Evolutionary conservation across 257 asterid genomes (phyloP).

Genomic region (Fraxinus pennsylvanica): DNA sequence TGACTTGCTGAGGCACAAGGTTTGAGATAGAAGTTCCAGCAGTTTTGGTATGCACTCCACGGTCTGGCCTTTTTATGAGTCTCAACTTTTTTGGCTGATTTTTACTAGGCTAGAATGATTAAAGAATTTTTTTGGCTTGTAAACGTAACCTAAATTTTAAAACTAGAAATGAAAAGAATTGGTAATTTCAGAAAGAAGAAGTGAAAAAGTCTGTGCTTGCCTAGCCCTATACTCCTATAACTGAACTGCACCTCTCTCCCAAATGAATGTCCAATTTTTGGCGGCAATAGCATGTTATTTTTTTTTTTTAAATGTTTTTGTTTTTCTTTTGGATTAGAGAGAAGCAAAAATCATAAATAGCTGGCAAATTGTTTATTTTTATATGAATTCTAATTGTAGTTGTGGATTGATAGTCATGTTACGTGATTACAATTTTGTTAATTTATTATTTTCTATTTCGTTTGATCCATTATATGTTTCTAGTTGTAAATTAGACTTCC

Average conservation of each 20-base stretch:
- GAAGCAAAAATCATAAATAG: not conserved
- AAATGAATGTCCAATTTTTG: not conserved
- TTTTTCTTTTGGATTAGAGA: not conserved
- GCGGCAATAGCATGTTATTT: not conserved
- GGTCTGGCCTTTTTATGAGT: too few relatives aligned
- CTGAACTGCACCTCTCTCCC: not conserved
- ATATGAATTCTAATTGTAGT: not conserved
- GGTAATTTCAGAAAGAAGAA: not conserved
- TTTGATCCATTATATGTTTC: not conserved
- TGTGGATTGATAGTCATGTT: not conserved
- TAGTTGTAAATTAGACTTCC: not conserved
- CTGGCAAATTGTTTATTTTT: not conserved
- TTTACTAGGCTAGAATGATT: too few relatives aligned
- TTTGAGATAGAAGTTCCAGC: too few relatives aligned
- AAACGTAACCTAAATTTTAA: not conserved
- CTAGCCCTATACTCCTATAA: not conserved
- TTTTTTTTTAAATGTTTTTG: not conserved
- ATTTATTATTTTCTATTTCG: not conserved
- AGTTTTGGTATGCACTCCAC: too few relatives aligned
- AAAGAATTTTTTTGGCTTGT: not conserved
- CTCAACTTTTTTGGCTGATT: too few relatives aligned
- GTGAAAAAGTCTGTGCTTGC: not conserved
- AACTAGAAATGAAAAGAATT: not conserved
- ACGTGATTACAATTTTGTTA: not conserved
- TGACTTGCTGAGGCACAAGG: too few relatives aligned